phyloP scores from a whole-genome alignment of 2,329 filamentous ascomycete genomes.

The Diplodia mutila region DNA sequence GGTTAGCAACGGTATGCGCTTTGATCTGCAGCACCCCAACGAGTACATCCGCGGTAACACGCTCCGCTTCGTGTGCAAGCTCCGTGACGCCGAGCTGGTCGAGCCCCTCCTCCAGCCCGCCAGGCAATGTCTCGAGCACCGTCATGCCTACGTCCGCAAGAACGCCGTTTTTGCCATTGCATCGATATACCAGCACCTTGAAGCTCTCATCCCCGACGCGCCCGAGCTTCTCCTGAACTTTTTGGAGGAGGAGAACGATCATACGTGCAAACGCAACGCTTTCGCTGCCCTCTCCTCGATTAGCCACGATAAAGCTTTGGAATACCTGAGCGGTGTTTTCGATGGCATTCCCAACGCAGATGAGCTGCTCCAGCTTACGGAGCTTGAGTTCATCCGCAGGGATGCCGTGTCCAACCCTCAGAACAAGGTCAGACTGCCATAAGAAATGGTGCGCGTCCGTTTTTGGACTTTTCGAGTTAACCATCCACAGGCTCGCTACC shows the following conservation, averaged over 20 bases:
- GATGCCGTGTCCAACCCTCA: constrained; percentile 93
- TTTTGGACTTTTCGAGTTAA: constrained; percentile 14
- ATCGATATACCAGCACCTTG: constrained; percentile 89
- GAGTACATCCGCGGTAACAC: constrained; percentile 98
- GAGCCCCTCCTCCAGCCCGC: constrained; percentile 93
- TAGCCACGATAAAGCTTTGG: constrained; percentile 87
- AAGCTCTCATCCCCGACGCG: constrained; percentile 90
- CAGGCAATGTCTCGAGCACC: constrained; percentile 88
- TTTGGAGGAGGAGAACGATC: constrained; percentile 86
- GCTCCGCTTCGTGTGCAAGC: constrained; percentile 95
- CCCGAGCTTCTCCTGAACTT: constrained; percentile 89
- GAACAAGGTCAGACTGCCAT: constrained; percentile 73
- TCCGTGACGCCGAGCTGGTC: constrained; percentile 92
- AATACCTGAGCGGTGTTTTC: constrained; percentile 86
- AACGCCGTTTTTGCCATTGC: constrained; percentile 95
- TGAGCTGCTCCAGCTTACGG: constrained; percentile 88
- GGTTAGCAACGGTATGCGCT: constrained; percentile 90
- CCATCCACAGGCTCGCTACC: constrained; percentile 71
- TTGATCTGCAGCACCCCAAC: constrained; percentile 95
- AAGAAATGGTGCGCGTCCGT: neutral
- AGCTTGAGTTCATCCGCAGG: constrained; percentile 96
- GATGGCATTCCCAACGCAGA: constrained; percentile 94
- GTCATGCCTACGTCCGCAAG: constrained; percentile 97
- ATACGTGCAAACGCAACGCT: constrained; percentile 96
- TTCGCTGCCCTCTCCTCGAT: constrained; percentile 90